Evolutionary conservation across 169 alveolate species (phyloP), one percentile per base, ranked within the genome.

Genomic region (Plasmodium chabaudi): DNA sequence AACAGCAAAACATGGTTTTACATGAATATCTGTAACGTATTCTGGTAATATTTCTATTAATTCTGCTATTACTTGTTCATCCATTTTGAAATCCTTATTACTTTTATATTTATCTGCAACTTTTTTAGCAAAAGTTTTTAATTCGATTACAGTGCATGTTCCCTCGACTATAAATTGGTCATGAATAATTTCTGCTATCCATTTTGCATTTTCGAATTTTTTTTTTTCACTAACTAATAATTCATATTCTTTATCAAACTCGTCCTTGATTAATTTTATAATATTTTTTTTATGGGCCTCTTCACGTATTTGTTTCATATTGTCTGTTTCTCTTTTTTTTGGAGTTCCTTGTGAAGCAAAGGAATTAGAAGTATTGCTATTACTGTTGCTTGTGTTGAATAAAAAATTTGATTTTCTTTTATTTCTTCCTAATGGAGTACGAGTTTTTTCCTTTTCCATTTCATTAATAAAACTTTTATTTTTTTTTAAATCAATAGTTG

Each of bases 351-450:
- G 19, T 12, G 17, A 49, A 23, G 65, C 34, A 69, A 39, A 61
- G 4, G 88, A 56, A 74, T 56, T 63, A 12, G 53, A 25, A 19
- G 12, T 17, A 12, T 39, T 34, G 12, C 9, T 15, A n/a, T 34
- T 27, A 49, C 7, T 49, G 17, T 49, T 51, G 3, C 1, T 51
- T 15, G 19, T 51, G 19, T 13, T 51, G 7, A 51, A 13, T 13
- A 13, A 7, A 51, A 51, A 4, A 17, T 53, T 53, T 34, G 77
- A 12, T 70, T 21, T 86, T 86, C 74, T 86, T 69, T 57, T 69
- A 49, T 86, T 86, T 69, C 64, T 86, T 34, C 91, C 91, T 47
- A 86, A 86, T 12, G 91, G 91, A 13, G 91, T 86, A 51, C 91
- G 69, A 19, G 91, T 86, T 55, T 70, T 86, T 61, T 86, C 91